Conservation (phyloP, 1,284 basidiomycete genomes). For the Austroboletus rostrupii region DNA sequence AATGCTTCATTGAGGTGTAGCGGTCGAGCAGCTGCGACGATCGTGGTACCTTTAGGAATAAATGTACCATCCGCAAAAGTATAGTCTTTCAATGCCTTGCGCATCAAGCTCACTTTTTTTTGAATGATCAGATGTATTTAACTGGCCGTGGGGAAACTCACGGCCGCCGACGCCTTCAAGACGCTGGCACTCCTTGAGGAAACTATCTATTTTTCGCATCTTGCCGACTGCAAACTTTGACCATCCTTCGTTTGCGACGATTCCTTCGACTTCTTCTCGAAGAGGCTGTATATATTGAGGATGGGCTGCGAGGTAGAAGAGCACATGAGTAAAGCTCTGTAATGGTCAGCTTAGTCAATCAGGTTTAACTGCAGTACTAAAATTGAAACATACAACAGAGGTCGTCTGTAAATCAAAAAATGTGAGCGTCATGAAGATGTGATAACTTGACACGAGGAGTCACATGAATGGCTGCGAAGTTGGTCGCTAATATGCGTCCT, state of each 20-base stretch:
- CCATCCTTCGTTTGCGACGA: conserved; percentile 40
- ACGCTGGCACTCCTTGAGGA: conserved; percentile 41
- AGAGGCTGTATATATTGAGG: conserved; percentile 37
- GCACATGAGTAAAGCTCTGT: conserved; percentile 33
- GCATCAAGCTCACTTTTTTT: conserved; percentile 27
- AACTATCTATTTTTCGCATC: conserved; percentile 46
- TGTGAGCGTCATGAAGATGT: too few species aligned
- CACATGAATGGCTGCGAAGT: conserved; percentile 39
- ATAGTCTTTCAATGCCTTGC: conserved; percentile 33
- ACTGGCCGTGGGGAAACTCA: conserved; percentile 12
- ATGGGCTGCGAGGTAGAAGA: conserved; percentile 35
- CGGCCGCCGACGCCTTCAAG: conserved; percentile 27
- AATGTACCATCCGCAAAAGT: conserved; percentile 40
- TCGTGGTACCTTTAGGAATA: conserved; percentile 33
- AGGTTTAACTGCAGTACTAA: neutral
- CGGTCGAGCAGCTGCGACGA: conserved; percentile 19
- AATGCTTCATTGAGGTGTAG: conserved; percentile 25
- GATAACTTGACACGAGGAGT: neutral
- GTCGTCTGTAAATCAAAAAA: conserved; percentile 5
- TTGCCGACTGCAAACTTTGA: conserved; percentile 37
- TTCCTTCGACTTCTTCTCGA: conserved; percentile 41
- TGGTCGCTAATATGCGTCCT: conserved; percentile 31
- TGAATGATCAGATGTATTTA: neutral
- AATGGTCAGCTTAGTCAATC: neutral
- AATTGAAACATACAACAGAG: conserved; percentile 11